Evolutionary conservation across 2,329 filamentous ascomycete genomes (phyloP).

Genomic region (Paecilomyces sp.): DNA sequence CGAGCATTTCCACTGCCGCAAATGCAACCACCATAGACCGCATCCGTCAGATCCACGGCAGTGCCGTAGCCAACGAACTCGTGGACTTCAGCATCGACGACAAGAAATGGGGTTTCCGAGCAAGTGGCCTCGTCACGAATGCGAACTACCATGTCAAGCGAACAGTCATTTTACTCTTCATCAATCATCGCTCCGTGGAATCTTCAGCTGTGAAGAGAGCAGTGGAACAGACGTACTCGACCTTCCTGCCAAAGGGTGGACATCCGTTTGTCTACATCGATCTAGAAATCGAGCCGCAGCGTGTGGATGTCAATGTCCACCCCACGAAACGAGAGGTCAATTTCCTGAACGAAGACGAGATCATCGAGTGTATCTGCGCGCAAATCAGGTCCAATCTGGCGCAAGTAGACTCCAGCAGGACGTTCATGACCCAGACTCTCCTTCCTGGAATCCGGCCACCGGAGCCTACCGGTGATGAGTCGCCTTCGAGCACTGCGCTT

Average conservation of each 20-base stretch:
- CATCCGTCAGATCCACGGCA: constrained; percentile 85
- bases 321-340: constrained; percentile 96
- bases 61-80: constrained; percentile 77
- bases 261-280: constrained; percentile 92
- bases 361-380: constrained; percentile 77
- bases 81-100: constrained; percentile 68
- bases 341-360: constrained; percentile 95
- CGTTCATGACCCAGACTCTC: constrained; percentile 88
- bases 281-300: constrained; percentile 81
- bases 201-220: constrained; percentile 82
- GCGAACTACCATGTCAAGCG: constrained; percentile 93
- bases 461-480: constrained; percentile 20
- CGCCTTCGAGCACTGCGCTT: constrained; percentile 7
- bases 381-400: constrained; percentile 71
- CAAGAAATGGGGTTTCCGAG: constrained; percentile 74
- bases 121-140: constrained; percentile 75
- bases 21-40: constrained; percentile 68
- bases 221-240: constrained; percentile 79
- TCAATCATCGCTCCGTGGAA: constrained; percentile 92
- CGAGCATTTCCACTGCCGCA: constrained; percentile 71
- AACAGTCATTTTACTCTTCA: constrained; percentile 82
- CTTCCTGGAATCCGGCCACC: constrained; percentile 58
- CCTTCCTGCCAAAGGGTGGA: constrained; percentile 84
- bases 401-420: constrained; percentile 85
- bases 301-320: constrained; percentile 96